phyloP scores from a whole-genome alignment of 2,329 filamentous ascomycete genomes.

The Aspergillus sp. region DNA sequence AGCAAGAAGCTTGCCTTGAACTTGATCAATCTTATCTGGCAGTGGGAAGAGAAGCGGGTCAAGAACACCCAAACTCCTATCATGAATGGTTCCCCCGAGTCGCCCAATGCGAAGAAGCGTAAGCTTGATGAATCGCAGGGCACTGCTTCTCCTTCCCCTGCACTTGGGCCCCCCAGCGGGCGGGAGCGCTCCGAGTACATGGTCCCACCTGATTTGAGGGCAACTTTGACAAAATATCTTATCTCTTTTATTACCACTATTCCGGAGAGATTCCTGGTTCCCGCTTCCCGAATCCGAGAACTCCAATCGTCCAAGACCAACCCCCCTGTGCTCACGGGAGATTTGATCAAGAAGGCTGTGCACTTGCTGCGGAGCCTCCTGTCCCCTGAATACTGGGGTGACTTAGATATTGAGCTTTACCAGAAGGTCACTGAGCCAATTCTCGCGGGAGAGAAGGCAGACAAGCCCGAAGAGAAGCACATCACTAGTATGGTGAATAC shows the following conservation, averaged over 20 bases:
- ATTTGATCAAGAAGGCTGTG: constrained; percentile 83
- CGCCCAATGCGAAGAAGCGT: constrained; percentile 71
- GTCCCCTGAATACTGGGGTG: constrained; percentile 84
- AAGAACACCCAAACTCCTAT: constrained; percentile 38
- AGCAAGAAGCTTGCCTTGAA: constrained; percentile 88
- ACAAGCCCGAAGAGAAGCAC: constrained; percentile 79
- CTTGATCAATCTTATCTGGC: constrained; percentile 85
- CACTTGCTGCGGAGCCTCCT: constrained; percentile 78
- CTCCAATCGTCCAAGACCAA: constrained; percentile 46
- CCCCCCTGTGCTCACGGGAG: constrained; percentile 58
- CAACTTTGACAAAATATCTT: constrained; percentile 88
- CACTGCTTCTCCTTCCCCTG: constrained; percentile 55
- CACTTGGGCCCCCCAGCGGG: constrained; percentile 41
- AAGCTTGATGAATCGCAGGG: constrained; percentile 66
- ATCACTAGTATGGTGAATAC: constrained; percentile 89
- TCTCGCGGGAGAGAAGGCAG: constrained; percentile 76
- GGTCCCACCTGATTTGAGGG: constrained; percentile 64
- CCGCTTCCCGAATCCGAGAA: constrained; percentile 66
- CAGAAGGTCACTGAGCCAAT: constrained; percentile 86
- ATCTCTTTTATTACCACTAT: constrained; percentile 92
- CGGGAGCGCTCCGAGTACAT: constrained; percentile 63
- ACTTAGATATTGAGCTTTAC: constrained; percentile 87
- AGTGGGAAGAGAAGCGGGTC: constrained; percentile 84
- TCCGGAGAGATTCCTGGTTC: constrained; percentile 77
- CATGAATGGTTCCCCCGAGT: constrained; percentile 55